Base-by-base conservation (phyloP, 1,139 yeast genomes). In the Nakaseomyces bracarensis region DNA sequence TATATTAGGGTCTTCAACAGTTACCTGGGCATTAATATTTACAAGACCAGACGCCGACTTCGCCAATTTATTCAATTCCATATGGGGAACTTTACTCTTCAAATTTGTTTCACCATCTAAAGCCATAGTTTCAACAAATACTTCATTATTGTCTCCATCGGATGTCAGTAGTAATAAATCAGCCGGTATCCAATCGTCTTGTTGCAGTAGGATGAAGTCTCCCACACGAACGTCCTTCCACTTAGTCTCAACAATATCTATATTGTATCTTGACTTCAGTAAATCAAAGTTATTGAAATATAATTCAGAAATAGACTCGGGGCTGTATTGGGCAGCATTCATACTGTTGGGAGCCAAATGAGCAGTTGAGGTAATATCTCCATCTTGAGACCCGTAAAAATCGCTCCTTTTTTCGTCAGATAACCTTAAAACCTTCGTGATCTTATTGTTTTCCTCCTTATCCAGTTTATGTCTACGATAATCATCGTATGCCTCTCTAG, bases 81-180 rank as follows among this genome's bases (percentile, higher is more conserved):
- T 68, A 47, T 82, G 82, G 0, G 96, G 85, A 19, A 67, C 66
- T 52, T 77, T 79, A 4, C 84, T 71, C 61, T 91, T 91, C 48
- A 91, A 68, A 56, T 87, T 89, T 0, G 97, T 91, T 63, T 91
- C 98, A 40, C 99, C 99, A 63, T 91, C 98, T 38, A 91, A 69
- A 0, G 96, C 98, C 91, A 91, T 89, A 0, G 99, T 91, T 62
- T 91, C 99, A 19, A 89, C 79, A 52, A 77, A 85, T 1, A 94
- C 82, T 50, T 81, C 84, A 44, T 81, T 83, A 45, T 77, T 75
- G 28, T 75, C 75, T 10, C 77, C 78, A 39, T 76, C 75, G 2
- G 91, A 75, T 1, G 85, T 72, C 36, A 93, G 60, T 9, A 91
- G 54, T 1, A 91, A 59, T 8, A 91, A 59, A 64, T 91, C 98